Evolutionary conservation across 208 protist genomes (phyloP), one percentile per base, ranked within the genome.

Genomic region (Crithidia bombi): DNA sequence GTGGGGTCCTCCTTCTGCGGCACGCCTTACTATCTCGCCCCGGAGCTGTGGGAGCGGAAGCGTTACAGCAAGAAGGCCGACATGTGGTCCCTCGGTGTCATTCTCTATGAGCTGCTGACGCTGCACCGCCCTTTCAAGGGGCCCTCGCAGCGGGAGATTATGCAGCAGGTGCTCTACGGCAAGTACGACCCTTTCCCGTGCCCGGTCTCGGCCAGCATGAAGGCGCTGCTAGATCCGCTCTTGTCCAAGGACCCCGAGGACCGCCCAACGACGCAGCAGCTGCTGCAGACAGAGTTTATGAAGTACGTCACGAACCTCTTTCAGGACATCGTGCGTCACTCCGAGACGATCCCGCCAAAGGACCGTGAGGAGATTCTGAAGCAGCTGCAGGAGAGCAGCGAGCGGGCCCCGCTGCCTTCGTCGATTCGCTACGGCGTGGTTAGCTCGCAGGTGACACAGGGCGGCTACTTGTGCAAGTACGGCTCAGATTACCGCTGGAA

Each of bases 31-130:
- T 98, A 98, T 76, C 80, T 98, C n/a, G 87, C 91, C 10, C 96
- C 96, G 5, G 94, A 98, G 75, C 70, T 98, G 26, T 98, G 91
- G 83, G 77, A 95, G 61, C 70, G 92, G 67, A 92, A 95, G 69
- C 82, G 85, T 30, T 98, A 98, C 83, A 97, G 95, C 78, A 90
- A 96, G 66, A 98, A 98, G 81, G 79, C 82, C 10, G 96, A 98
- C 73, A 94, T 98, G 82, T 98, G 94, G 93, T 87, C 91, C 6
- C 81, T 98, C 38, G 92, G 92, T 14, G 87, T 92, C 33, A 86
- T 96, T 51, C 77, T 97, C 25, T 97, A 96, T 69, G 92, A 97
- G 64, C 65, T 97, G 36, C 73, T 94, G 9, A 91, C 88, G 3
- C 69, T 94, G 41, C 78, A 93, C 64, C 92, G 89, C 49, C 89